Base-by-base conservation (phyloP, 495 filamentous ascomycete species). In the Podospora bellae-mahoneyi region DNA sequence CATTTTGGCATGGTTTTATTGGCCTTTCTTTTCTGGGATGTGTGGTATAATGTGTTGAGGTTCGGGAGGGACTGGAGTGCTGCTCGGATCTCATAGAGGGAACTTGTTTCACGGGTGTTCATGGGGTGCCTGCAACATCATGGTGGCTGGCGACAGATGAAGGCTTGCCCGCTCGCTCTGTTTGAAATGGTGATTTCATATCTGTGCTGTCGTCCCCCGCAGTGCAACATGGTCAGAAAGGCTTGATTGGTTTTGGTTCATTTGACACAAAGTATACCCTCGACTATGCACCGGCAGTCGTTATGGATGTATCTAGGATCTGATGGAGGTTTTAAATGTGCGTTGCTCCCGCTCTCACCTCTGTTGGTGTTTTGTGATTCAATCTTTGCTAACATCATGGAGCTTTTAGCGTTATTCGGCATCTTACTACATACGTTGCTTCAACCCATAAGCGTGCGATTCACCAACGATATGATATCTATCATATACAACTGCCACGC, bases 1-100 rank as follows among this genome's bases (percentile, higher is more conserved):
- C 56, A 15, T 13, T 61, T 64, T 34, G 32, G 30, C 64, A 44
- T 64, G 53, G 48, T 44, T 18, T 62, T 64, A 13, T 68, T 58
- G 28, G 55, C 57, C 26, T 48, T 39, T 64, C 55, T 20, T 55
- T 60, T 39, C 60, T 23, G 66, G 16, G 39, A 56, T 20, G 62
- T 48, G 55, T 56, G 61, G 60, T 28, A 60, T 65, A 64, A 64
- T 68, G 67, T 44, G 60, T 5, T 5, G 67, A 34, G 54, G 62
- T n/a, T 10, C 23, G 61, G 57, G 23, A 60, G 60, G 63, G 62
- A 60, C 64, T 60, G 39, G 39, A 10, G 39, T 48, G 39, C 39
- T 48, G 39, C 39, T 48, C 56, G 6, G 34, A 16, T 32, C 55
- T 68, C 62, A 30, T 64, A 68, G 62, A 60, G 63, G 5, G 60